These are phyloP conservation scores for Lactifluus piperatus DNA, from an alignment of 768 basidiomycete genomes.

Conservation along the genomic window DNA sequence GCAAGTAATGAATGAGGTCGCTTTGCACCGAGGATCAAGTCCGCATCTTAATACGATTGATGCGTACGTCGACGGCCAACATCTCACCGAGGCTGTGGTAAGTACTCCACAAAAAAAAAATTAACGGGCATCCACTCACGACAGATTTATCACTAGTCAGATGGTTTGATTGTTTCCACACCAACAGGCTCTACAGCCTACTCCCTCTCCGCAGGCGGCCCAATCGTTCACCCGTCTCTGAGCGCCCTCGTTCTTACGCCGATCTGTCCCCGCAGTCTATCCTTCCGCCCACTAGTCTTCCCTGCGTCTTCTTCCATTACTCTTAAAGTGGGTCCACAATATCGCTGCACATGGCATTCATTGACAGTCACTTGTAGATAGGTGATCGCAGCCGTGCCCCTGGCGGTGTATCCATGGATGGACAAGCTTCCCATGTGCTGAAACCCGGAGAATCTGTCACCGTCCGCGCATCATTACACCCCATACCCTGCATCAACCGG, in stretches of 20 bases:
- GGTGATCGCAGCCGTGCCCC: conserved; percentile 78
- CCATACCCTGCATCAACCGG: conserved; percentile 88
- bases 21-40: conserved; percentile 84
- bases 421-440: conserved; percentile 74
- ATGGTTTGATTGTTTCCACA: conserved; percentile 89
- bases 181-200: conserved; percentile 97
- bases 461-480: conserved; percentile 77
- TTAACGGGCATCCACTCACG: conserved; percentile 11
- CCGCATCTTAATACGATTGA: conserved; percentile 91
- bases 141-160: conserved; percentile 47
- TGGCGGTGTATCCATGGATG: conserved; percentile 90
- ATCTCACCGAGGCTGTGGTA: conserved; percentile 92
- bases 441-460: conserved; percentile 80
- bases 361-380: conserved; percentile 41
- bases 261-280: conserved; percentile 90
- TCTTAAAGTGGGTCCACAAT: conserved; percentile 44
- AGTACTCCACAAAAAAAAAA: conserved; percentile 28
- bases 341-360: background rate
- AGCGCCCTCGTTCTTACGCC: conserved; percentile 88
- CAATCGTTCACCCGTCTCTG: conserved; percentile 89
- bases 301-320: conserved; percentile 74
- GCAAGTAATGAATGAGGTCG: conserved; percentile 98
- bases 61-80: conserved; percentile 88
- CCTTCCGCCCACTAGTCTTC: conserved; percentile 86
- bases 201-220: conserved; percentile 90